Percentiles rank a stretch among this genome's conserved stretches.
phyloP scores from a whole-genome alignment of 805 yeast species.

The Pichia manshurica region DNA sequence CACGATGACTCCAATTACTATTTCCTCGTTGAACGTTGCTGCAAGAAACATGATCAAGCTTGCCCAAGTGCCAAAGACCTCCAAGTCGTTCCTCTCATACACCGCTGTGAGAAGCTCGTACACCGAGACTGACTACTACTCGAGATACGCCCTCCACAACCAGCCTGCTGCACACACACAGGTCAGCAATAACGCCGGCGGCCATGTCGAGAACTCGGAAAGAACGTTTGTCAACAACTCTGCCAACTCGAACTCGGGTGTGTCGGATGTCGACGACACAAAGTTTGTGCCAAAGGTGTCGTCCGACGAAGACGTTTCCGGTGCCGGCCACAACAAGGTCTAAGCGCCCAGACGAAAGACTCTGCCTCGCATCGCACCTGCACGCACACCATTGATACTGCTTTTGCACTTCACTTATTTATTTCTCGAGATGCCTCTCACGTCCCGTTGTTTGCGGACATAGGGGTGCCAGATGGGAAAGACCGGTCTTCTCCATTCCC shows the following conservation, averaged over 20 bases:
- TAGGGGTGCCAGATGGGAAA: not conserved
- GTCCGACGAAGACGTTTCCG: constrained; percentile 16
- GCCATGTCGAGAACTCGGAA: constrained; percentile 24
- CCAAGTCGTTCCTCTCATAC: constrained; percentile 25
- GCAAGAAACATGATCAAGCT: constrained; percentile 22
- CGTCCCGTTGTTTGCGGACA: no score
- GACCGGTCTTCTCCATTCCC: not conserved
- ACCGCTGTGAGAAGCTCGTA: constrained; percentile 20
- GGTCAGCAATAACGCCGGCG: constrained; percentile 31
- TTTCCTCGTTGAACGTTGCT: constrained; percentile 25
- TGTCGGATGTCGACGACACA: constrained; percentile 14
- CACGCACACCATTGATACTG: no score
- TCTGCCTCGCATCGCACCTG: no score
- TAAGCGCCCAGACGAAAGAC: no score
- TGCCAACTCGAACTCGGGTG: constrained; percentile 1
- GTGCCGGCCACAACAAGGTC: constrained; percentile 7
- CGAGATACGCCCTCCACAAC: constrained; percentile 17
- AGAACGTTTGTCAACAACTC: constrained; percentile 27
- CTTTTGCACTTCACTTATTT: no score
- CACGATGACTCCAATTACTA: constrained; percentile 27
- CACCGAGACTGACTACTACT: constrained; percentile 22
- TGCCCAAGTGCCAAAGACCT: constrained; percentile 6
- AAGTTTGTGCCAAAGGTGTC: constrained; percentile 31
- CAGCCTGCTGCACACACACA: constrained; percentile 12
- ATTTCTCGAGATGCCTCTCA: no score